Evolutionary conservation across 2,329 filamentous ascomycete genomes (phyloP).

Genomic region (Pseudogymnoascus sp.): DNA sequence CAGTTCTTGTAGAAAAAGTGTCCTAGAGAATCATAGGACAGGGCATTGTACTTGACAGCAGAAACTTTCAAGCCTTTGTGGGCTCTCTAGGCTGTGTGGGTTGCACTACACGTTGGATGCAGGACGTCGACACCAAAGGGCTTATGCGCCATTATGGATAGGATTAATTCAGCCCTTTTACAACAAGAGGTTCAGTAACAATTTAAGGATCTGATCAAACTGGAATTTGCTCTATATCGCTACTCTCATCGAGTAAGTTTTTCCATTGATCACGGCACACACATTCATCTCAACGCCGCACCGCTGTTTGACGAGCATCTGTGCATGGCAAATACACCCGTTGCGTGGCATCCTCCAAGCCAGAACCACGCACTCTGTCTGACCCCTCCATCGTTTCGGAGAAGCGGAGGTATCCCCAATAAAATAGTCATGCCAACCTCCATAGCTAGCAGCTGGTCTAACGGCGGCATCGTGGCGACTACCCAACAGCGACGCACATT

Average conservation of each 20-base stretch:
- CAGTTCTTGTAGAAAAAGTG: not conserved
- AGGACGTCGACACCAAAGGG: slow-evolving; percentile 4
- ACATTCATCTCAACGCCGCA: not conserved
- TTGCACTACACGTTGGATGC: slow-evolving; percentile 1
- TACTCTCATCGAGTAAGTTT: not conserved
- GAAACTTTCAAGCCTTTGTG: not conserved
- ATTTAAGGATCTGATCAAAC: not conserved
- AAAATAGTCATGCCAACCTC: not conserved
- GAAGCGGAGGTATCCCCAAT: not conserved
- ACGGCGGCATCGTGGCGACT: not conserved
- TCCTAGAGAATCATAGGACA: not conserved
- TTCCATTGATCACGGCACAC: not conserved
- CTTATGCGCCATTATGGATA: slow-evolving; percentile 5
- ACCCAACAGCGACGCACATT: not conserved
- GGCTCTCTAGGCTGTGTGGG: not conserved
- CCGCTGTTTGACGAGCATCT: not conserved
- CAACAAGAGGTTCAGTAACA: not conserved
- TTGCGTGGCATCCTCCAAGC: not conserved
- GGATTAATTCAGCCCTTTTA: not conserved
- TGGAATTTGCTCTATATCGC: not conserved
- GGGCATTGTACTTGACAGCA: not conserved
- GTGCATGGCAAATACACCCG: not conserved
- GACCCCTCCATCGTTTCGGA: not conserved
- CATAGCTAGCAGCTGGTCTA: not conserved
- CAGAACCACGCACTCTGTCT: not conserved